A percentile compares a stretch with the other conserved stretches of the same genome.
Evolutionary conservation across 495 filamentous ascomycete species (phyloP).

Genomic region (Aspergillus nanangensis): DNA sequence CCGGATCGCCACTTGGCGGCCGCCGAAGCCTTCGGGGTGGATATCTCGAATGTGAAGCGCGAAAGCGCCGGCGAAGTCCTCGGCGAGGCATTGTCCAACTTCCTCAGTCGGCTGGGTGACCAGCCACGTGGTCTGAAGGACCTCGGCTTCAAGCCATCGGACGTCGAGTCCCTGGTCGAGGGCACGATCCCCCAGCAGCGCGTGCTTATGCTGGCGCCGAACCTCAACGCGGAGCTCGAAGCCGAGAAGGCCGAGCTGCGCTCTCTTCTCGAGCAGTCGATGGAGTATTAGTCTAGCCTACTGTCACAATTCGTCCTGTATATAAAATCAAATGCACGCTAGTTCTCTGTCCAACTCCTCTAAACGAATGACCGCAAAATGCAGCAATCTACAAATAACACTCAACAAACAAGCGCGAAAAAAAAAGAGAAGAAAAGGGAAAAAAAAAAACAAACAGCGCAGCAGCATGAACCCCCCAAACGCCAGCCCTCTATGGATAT

Average conservation of each 20-base stretch:
- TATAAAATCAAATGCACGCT: too few relatives aligned
- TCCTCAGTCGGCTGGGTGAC: conserved; percentile 77
- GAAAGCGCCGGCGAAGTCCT: conserved; percentile 87
- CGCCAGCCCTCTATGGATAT: neutral
- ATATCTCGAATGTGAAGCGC: conserved; percentile 76
- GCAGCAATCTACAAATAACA: too few relatives aligned
- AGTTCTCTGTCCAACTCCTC: too few relatives aligned
- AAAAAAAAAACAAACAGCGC: too few relatives aligned
- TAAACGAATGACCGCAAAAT: too few relatives aligned
- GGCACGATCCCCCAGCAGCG: conserved; percentile 88
- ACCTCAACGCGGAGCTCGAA: conserved; percentile 59
- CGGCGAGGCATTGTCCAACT: conserved; percentile 71
- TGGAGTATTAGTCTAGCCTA: too few relatives aligned
- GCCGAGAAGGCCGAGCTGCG: conserved; percentile 62
- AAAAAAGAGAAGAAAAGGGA: neutral
- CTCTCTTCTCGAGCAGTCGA: conserved; percentile 58
- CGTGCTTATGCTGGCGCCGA: conserved; percentile 89
- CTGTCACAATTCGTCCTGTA: too few relatives aligned
- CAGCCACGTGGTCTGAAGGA: conserved; percentile 84
- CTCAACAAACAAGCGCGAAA: neutral
- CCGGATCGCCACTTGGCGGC: conserved; percentile 86
- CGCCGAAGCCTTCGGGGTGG: conserved; percentile 87
- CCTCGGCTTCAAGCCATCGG: conserved; percentile 67
- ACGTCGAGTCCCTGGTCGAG: conserved; percentile 82
- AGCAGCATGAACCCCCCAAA: too few relatives aligned